These are phyloP conservation scores for Rhipidocladum racemiflorum DNA, from an alignment of 176 grass and related monocot species.

Conservation along the genomic window DNA sequence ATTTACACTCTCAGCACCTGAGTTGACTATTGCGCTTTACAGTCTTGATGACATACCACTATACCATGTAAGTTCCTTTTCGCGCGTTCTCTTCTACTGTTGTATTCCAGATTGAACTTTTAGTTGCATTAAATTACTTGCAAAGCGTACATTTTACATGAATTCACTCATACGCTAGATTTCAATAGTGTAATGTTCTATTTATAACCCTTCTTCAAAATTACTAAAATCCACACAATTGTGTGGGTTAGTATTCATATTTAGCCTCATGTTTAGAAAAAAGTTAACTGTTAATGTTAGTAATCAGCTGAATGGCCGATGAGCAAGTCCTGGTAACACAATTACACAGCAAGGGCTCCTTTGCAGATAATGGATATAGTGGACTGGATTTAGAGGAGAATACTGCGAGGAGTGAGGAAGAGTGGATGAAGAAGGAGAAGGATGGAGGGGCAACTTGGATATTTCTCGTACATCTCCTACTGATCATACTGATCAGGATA, in stretches of 20 bases:
- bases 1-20: constrained; percentile 55
- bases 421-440: too few relatives aligned
- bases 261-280: not conserved
- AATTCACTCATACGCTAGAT: not conserved
- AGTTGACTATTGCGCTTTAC: constrained; percentile 70
- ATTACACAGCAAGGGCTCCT: not conserved
- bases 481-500: too few relatives aligned
- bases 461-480: too few relatives aligned
- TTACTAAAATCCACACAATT: not conserved
- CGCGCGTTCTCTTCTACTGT: constrained; percentile 7
- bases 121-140: constrained; percentile 16
- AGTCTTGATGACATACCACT: constrained; percentile 59
- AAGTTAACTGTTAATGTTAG: not conserved
- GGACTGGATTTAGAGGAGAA: not conserved
- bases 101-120: constrained; percentile 3
- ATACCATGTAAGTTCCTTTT: constrained; percentile 76
- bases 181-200: not conserved
- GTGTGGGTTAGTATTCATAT: not conserved
- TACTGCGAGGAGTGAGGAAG: not conserved
- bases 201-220: constrained; percentile 7
- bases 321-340: not conserved
- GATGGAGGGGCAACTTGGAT: too few relatives aligned
- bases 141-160: not conserved
- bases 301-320: constrained; percentile 3
- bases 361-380: not conserved